Percentiles rank a stretch among this genome's conserved stretches.
Evolutionary conservation across 192 early-diverging fungal species (phyloP).

Genomic region (Dissophora globulifera): DNA sequence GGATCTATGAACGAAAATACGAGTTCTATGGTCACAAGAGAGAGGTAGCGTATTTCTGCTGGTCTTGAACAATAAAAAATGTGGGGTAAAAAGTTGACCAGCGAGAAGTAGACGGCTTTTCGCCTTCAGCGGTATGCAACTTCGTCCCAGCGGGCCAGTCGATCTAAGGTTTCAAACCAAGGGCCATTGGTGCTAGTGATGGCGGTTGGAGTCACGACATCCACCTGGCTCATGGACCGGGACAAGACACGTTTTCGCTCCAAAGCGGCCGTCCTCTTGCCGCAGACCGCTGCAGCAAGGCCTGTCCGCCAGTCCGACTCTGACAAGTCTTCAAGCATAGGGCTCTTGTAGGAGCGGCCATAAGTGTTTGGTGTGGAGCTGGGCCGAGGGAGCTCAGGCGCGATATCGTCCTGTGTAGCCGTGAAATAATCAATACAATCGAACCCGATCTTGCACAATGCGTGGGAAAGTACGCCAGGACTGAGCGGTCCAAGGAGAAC

Average conservation of each 20-base stretch:
- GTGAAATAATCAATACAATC: conserved; percentile 49
- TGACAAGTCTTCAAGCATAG: conserved; percentile 15
- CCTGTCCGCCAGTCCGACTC: conserved; percentile 28
- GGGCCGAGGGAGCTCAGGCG: conserved; percentile 3
- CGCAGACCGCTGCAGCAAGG: conserved; percentile 29
- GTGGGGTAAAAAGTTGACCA: no score
- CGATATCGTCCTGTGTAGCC: conserved; percentile 25
- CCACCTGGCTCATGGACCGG: conserved; percentile 18
- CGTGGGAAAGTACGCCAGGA: conserved; percentile 30
- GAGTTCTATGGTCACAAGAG: no score
- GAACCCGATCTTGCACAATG: conserved; percentile 47
- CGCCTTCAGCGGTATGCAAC: conserved; percentile 23
- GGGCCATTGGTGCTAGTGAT: background rate
- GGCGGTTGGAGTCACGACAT: background rate
- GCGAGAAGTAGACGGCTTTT: no score
- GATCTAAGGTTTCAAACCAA: conserved; percentile 23
- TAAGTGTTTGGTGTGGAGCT: background rate
- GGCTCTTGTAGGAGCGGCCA: conserved; percentile 8
- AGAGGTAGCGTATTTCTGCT: no score
- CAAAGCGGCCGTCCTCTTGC: conserved; percentile 39
- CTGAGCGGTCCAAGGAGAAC: conserved; percentile 1
- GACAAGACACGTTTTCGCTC: conserved; percentile 32
- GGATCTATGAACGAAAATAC: no score
- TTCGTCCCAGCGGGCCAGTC: conserved; percentile 40
- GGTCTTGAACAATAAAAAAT: no score